Evolutionary conservation across 2,329 filamentous ascomycete species (phyloP), one percentile per base, ranked within the genome.

Genomic region (Byssothecium circinans): DNA sequence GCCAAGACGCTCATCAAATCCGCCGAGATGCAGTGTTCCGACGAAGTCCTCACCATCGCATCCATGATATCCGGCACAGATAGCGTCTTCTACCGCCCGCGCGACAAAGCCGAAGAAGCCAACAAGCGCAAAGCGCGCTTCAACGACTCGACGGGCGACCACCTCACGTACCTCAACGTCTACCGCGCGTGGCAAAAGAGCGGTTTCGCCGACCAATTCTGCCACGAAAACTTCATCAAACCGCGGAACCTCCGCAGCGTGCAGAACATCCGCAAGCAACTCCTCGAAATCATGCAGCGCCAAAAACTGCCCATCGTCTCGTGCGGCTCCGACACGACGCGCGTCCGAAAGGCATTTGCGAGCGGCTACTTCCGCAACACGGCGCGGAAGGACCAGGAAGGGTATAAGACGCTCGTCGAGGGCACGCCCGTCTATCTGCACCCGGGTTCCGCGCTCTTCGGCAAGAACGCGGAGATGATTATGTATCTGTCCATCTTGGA

Each of bases 81-180:
- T 45, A 88, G 83, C 2, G 84, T 96, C 35, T 99, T 97, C 74
- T 95, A 96, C 72, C 86, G 95, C 0, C 94, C 95, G 0, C 96
- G 96, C 64, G 95, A 99, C 68, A 99, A 99, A 75, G 92, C 97
- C 66, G 81, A 88, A 39, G 90, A 96, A 70, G 94, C 95, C 2
- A 94, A 99, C 66, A 89, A 96, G 72, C 97, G 97, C 78, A 96
- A 96, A 73, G 81, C 91, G 56, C 96, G 96, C 69, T 99, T 99
- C 74, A 8, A 96, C 74, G 94, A 99, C 64, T 88, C 92, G 0
- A 85, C 90, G 47, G 94, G 94, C 43, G 94, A 99, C 66, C 94
- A 99, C 64, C 79, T 99, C 11, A 99, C 94, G 0, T 79, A 97
- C 0, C 82, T 99, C 35, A 99, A 99, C 61, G 91, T 99, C 0